Conservation (phyloP, 2,329 filamentous ascomycete genomes). For the Leptographium lundbergii region DNA sequence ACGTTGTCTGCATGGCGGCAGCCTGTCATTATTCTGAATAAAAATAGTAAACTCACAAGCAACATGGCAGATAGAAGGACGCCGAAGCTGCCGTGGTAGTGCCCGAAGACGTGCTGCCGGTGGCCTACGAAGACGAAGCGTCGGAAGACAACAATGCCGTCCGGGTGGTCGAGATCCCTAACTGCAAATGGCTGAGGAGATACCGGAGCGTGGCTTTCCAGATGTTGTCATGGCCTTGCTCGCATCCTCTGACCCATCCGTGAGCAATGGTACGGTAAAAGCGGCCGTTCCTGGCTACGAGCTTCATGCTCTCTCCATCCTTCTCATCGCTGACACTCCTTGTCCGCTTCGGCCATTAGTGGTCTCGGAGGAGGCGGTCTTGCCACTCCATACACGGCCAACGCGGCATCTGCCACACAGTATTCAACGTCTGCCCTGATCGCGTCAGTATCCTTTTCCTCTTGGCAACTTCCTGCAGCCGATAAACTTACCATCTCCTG, state of each 20-base stretch:
- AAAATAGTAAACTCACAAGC: no score
- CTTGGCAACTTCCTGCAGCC: no score
- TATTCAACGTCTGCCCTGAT: background rate
- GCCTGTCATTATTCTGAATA: no score
- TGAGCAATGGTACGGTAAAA: background rate
- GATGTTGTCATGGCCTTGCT: background rate
- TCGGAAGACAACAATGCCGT: background rate
- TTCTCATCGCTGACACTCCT: background rate
- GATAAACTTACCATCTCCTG: background rate
- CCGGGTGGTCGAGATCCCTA: background rate
- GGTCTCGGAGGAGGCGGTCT: background rate
- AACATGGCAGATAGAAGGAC: no score
- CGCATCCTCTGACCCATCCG: background rate
- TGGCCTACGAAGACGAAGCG: background rate
- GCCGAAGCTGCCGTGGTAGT: background rate
- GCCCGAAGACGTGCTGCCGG: background rate
- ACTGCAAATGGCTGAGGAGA: background rate
- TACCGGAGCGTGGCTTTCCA: slow-evolving; percentile 1
- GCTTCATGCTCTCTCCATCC: background rate
- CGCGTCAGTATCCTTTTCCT: background rate
- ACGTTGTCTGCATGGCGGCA: no score
- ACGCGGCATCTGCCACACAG: background rate
- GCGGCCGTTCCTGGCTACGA: no score
- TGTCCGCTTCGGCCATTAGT: background rate
- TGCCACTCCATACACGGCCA: background rate